Conservation (phyloP, 768 basidiomycete species). For the Trametes sanguinea region DNA sequence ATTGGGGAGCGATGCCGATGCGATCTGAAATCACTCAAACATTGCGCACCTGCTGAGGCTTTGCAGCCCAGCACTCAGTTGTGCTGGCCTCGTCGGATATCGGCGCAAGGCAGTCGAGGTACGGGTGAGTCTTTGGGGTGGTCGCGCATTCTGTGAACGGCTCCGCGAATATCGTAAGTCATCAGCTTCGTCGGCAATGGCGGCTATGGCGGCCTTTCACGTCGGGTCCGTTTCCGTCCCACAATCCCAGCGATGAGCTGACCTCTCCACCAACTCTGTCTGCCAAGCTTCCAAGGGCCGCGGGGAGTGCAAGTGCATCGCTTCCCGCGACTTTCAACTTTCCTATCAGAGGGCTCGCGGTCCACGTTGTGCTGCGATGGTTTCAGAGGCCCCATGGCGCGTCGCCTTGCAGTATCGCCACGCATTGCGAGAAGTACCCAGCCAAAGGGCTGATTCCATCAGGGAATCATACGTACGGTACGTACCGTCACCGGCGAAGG, state of each 20-base stretch:
- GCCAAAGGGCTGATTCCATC: not conserved
- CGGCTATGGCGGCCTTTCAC: slow-evolving; percentile 11
- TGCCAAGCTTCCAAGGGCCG: not conserved
- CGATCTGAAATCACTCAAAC: not conserved
- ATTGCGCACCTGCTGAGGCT: not conserved
- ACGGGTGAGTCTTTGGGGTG: not conserved
- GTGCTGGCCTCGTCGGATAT: not conserved
- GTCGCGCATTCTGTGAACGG: not conserved
- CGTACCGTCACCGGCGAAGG: not conserved
- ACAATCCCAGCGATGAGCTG: no score
- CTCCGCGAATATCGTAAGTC: slow-evolving; percentile 5
- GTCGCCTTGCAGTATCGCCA: not conserved
- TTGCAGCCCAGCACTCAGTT: not conserved
- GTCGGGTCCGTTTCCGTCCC: not conserved
- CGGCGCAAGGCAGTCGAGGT: not conserved
- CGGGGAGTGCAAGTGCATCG: not conserved
- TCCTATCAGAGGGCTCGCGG: not conserved
- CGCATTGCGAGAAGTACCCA: not conserved
- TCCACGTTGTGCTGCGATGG: not conserved
- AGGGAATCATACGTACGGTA: not conserved
- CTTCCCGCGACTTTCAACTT: not conserved
- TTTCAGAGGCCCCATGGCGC: not conserved
- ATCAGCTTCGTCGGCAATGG: slow-evolving; percentile 17
- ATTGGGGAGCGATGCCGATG: not conserved
- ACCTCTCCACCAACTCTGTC: no score